Conservation (phyloP, 225 moss, liverwort and hornwort species). For the Straminergon stramineum region DNA sequence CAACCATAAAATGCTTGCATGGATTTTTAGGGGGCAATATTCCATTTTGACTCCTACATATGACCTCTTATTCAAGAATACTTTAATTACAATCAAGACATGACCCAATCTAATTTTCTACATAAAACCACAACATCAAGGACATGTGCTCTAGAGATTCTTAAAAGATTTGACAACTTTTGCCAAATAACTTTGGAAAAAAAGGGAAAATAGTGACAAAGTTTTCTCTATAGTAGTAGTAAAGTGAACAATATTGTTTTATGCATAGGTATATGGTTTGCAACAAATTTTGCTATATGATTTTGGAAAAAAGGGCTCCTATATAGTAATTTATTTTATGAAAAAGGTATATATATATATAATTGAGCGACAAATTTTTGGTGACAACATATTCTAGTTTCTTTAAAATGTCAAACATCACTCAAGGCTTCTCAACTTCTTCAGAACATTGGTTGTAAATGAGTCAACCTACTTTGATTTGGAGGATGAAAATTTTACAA, state of each 20-base stretch:
- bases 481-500: not conserved
- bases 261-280: not conserved
- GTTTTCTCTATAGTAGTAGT: not conserved
- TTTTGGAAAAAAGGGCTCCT: too few species aligned
- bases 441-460: not conserved
- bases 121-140: not conserved
- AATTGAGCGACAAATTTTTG: not conserved
- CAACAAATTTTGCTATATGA: not conserved
- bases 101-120: not conserved
- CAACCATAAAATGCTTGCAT: not conserved
- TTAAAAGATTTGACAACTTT: not conserved
- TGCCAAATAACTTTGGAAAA: not conserved
- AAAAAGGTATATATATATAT: too few species aligned
- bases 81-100: too few species aligned
- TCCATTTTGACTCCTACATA: not conserved
- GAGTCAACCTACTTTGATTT: not conserved
- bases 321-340: too few species aligned
- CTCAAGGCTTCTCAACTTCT: not conserved
- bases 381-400: not conserved
- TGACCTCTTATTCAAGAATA: not conserved
- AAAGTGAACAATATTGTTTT: not conserved
- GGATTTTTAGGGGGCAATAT: not conserved
- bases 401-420: not conserved
- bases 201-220: too few species aligned
- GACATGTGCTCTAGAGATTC: not conserved